phyloP scores from a whole-genome alignment of 306 rosid genomes.

The Lathyrus sativus region DNA sequence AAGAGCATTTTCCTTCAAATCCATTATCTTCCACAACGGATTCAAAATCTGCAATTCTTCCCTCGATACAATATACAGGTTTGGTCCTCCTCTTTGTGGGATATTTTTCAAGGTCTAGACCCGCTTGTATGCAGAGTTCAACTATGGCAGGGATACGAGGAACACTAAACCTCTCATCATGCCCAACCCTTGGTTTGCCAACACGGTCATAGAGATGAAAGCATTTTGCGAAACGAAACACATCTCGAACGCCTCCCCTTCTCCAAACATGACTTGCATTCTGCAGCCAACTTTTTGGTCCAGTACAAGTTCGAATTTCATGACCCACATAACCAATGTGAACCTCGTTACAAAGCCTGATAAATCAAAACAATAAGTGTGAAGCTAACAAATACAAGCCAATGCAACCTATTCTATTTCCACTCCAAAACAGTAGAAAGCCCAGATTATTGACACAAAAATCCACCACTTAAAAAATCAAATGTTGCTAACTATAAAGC shows the following conservation, averaged over 20 bases:
- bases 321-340: slow-evolving; percentile 78
- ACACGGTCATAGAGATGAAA: slow-evolving; percentile 85
- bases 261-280: slow-evolving; percentile 72
- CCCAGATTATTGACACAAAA: slow-evolving; percentile 13
- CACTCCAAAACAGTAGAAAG: slow-evolving; percentile 28
- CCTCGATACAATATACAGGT: slow-evolving; percentile 79
- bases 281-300: slow-evolving; percentile 63
- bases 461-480: neutral
- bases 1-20: slow-evolving; percentile 19
- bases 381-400: slow-evolving; percentile 24
- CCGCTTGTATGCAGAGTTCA: slow-evolving; percentile 90
- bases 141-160: slow-evolving; percentile 74
- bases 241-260: slow-evolving; percentile 66
- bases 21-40: slow-evolving; percentile 40
- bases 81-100: slow-evolving; percentile 80
- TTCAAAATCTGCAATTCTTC: slow-evolving; percentile 90
- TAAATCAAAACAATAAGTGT: slow-evolving; percentile 21
- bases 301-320: slow-evolving; percentile 75
- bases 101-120: slow-evolving; percentile 59
- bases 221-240: slow-evolving; percentile 65
- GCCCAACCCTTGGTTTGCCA: slow-evolving; percentile 81
- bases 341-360: slow-evolving; percentile 70
- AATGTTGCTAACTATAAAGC: neutral
- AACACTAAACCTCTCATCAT: slow-evolving; percentile 57
- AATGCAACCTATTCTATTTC: slow-evolving; percentile 6